These are phyloP conservation scores for Cryomyces minteri DNA, from an alignment of 495 filamentous ascomycete species.

Conservation along the genomic window DNA sequence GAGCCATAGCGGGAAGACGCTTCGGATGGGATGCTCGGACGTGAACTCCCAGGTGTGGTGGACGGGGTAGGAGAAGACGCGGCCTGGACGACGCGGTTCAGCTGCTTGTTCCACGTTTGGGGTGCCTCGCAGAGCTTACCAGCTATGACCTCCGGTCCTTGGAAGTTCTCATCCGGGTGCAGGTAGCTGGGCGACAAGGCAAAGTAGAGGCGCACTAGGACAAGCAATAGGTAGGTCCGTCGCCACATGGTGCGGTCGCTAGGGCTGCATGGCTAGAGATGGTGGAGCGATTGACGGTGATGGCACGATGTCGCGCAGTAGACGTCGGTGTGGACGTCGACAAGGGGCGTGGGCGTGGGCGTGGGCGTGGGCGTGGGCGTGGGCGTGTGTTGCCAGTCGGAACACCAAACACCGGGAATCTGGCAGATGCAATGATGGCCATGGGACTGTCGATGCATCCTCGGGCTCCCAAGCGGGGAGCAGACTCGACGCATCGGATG, in stretches of 20 bases:
- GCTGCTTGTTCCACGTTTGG: background rate
- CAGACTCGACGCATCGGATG: no score
- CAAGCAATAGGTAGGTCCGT: conserved; percentile 66
- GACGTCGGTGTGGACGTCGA: no score
- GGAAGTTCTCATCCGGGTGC: conserved; percentile 96
- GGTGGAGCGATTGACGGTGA: no score
- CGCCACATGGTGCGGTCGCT: conserved; percentile 51
- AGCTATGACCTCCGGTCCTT: conserved; percentile 91
- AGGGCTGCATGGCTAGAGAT: no score
- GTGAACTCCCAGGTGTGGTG: conserved; percentile 95
- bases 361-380: no score
- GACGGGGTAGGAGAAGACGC: conserved; percentile 75
- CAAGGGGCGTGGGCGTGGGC: no score
- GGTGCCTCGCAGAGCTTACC: conserved; percentile 37
- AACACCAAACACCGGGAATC: no score
- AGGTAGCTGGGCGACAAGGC: conserved; percentile 89
- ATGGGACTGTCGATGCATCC: no score
- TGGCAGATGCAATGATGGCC: no score
- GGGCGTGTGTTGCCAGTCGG: no score
- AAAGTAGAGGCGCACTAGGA: conserved; percentile 82
- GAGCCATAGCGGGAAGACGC: conserved; percentile 90
- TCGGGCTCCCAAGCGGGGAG: no score
- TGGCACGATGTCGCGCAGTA: background rate
- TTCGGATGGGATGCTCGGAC: conserved; percentile 64
- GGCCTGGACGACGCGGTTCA: conserved; percentile 32